Evolutionary conservation across 345 rosid genomes (phyloP).

Genomic region (Arabis alpina): DNA sequence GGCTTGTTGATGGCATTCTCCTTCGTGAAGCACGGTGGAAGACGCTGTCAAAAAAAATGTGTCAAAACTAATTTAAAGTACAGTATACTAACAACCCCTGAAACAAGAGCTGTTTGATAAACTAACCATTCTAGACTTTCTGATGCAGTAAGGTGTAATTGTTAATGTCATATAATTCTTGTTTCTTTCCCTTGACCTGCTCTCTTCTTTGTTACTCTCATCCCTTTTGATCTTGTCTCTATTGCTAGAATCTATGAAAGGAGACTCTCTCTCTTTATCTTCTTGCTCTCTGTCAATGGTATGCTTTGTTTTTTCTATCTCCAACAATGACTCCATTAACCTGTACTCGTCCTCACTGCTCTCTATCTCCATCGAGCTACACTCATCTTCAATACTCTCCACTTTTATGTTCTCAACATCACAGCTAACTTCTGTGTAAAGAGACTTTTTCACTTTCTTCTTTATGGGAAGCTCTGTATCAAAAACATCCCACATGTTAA

Average conservation of each 20-base stretch:
- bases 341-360: too few relatives aligned
- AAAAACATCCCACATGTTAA: neutral
- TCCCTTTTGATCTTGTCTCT: neutral
- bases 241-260: neutral
- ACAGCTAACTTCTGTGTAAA: neutral
- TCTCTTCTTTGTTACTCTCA: constrained; percentile 11
- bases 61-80: neutral
- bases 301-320: neutral
- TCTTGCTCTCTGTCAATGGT: too few relatives aligned
- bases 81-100: neutral
- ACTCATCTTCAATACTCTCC: neutral
- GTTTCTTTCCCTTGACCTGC: neutral
- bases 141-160: neutral
- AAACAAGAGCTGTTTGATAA: neutral
- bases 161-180: constrained; percentile 13
- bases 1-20: constrained; percentile 14
- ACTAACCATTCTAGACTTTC: neutral
- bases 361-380: neutral
- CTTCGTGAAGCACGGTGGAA: neutral
- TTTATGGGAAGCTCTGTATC: constrained; percentile 7
- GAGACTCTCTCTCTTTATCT: too few relatives aligned
- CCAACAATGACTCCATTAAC: neutral
- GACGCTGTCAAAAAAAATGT: neutral
- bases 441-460: constrained; percentile 14
- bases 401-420: neutral